Evolutionary conservation across 2,329 filamentous ascomycete species (phyloP).

Genomic region (Aulographum hederae): DNA sequence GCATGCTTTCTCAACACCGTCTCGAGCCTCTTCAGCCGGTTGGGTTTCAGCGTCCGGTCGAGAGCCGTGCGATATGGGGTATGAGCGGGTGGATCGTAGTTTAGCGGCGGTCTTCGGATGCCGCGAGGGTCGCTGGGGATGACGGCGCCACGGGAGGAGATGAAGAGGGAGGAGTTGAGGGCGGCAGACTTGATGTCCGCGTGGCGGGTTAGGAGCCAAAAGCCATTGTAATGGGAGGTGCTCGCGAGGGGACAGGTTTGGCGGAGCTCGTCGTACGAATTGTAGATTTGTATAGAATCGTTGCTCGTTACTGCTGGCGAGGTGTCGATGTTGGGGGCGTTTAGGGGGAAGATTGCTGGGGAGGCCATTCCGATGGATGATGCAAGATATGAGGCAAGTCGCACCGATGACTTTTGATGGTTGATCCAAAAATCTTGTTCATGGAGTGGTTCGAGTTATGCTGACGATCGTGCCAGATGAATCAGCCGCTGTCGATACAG

Average conservation of each 20-base stretch:
- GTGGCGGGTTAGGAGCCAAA: conserved; percentile 6
- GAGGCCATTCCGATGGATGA: too few species aligned
- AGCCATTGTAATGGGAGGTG: conserved; percentile 6
- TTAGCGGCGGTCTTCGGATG: conserved; percentile 6
- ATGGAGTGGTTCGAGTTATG: too few species aligned
- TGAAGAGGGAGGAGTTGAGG: conserved; percentile 5
- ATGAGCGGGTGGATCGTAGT: conserved; percentile 3
- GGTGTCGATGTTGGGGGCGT: conserved; percentile 3
- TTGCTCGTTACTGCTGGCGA: conserved; percentile 2
- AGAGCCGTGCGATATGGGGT: conserved; percentile 6
- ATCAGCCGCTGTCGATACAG: too few species aligned
- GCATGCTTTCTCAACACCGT: conserved; percentile 4
- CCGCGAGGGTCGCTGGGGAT: conserved; percentile 7
- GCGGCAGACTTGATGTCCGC: conserved; percentile 7
- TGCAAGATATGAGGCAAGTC: too few species aligned
- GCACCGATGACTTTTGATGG: too few species aligned
- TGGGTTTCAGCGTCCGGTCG: conserved; percentile 6
- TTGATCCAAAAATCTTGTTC: too few species aligned
- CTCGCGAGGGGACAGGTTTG: conserved; percentile 5
- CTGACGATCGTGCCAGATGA: too few species aligned
- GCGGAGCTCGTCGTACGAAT: conserved; percentile 5
- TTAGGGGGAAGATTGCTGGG: too few species aligned
- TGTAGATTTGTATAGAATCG: too few species aligned
- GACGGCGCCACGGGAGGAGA: conserved; percentile 7
- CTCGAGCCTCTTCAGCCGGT: conserved; percentile 5